These are phyloP conservation scores for Quillaja saponaria DNA, from an alignment of 306 rosid species.

Conservation along the genomic window DNA sequence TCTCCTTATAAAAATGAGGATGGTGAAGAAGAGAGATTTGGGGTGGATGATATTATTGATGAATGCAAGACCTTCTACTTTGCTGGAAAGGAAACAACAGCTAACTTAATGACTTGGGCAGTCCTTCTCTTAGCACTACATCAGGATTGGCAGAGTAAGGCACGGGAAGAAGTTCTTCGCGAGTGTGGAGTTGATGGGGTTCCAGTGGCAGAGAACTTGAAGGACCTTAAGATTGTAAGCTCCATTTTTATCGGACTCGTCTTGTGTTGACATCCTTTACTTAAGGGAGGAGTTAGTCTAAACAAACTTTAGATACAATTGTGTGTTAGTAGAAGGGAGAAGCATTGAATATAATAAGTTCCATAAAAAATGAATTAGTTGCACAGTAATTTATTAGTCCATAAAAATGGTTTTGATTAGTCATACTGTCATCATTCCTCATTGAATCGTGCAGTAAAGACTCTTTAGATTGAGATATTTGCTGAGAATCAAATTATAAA, in stretches of 20 bases:
- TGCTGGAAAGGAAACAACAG: conserved; percentile 72
- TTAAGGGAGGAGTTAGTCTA: no score
- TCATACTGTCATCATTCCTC: background rate
- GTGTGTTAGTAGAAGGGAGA: background rate
- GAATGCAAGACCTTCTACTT: no score
- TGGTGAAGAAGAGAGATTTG: conserved; percentile 59
- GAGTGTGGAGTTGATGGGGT: conserved; percentile 28
- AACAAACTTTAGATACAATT: no score
- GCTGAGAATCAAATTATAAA: background rate
- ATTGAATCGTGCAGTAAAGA: background rate
- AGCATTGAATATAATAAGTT: no score
- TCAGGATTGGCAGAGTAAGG: conserved; percentile 73
- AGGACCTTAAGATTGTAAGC: conserved; percentile 66
- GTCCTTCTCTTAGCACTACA: conserved; percentile 56
- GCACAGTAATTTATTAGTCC: no score
- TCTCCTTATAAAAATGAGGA: conserved; percentile 53
- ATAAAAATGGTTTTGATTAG: no score
- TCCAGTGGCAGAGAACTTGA: conserved; percentile 47
- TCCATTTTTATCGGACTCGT: background rate
- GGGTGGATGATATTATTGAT: conserved; percentile 56
- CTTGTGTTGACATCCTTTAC: no score
- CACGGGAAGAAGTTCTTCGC: conserved; percentile 57
- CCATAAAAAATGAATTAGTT: no score
- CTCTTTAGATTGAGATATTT: background rate
- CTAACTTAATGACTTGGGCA: conserved; percentile 64